These are phyloP conservation scores for Populus alba DNA, from an alignment of 345 rosid species.

Conservation along the genomic window DNA sequence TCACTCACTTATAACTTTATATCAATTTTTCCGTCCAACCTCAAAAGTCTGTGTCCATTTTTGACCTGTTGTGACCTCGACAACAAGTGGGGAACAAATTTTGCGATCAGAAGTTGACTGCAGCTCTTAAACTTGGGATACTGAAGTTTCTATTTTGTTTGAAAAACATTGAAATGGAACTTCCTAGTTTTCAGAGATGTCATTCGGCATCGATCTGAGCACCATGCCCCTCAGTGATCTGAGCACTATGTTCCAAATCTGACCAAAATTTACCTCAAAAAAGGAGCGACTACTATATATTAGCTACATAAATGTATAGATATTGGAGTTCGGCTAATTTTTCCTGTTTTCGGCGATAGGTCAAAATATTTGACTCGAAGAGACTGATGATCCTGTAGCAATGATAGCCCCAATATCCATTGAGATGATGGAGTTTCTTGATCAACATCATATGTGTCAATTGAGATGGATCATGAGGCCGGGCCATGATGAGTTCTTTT, in stretches of 20 bases:
- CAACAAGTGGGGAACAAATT: conserved; percentile 8
- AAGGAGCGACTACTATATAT: background rate
- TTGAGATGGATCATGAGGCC: background rate
- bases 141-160: background rate
- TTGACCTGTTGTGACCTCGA: conserved; percentile 10
- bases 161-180: background rate
- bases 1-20: background rate
- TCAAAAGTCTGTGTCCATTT: conserved; percentile 26
- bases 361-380: background rate
- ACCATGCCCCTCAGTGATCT: background rate
- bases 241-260: background rate
- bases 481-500: background rate
- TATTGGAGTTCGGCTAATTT: background rate
- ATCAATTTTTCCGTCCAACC: conserved; percentile 4
- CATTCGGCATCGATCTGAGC: background rate
- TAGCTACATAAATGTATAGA: background rate
- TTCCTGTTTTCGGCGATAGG: background rate
- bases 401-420: background rate
- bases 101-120: background rate
- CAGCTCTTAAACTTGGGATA: background rate
- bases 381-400: background rate
- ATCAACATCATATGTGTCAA: background rate
- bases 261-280: background rate
- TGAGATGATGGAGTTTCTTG: background rate
- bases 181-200: background rate